Conservation (phyloP, 345 rosid species). For the Diplotaxis tenuifolia region DNA sequence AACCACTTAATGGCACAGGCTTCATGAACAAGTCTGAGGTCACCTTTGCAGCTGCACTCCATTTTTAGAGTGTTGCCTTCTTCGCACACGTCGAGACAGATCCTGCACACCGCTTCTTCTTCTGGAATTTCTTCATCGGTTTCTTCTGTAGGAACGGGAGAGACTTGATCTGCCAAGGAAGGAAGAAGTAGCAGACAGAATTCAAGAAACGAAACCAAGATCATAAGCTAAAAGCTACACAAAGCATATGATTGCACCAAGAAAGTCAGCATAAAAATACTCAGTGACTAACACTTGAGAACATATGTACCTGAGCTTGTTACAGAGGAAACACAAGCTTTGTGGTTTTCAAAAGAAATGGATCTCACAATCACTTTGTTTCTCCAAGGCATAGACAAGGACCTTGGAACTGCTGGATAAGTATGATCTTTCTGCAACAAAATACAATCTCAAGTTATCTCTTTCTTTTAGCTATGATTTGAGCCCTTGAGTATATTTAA, state of each 20-base stretch:
- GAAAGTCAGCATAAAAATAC: too few relatives aligned
- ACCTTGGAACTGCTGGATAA: slow-evolving; percentile 62
- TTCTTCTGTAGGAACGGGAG: slow-evolving; percentile 47
- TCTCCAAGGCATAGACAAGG: slow-evolving; percentile 73
- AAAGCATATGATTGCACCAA: not conserved
- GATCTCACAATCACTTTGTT: slow-evolving; percentile 80
- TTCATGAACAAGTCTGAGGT: slow-evolving; percentile 82
- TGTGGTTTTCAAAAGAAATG: slow-evolving; percentile 56
- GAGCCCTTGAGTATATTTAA: not conserved
- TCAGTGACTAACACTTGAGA: not conserved
- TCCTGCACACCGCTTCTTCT: slow-evolving; percentile 94
- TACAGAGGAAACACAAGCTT: slow-evolving; percentile 43
- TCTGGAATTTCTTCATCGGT: slow-evolving; percentile 94
- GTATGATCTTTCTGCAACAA: slow-evolving; percentile 55
- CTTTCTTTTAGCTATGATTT: not conserved
- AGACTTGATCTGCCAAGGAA: slow-evolving; percentile 53
- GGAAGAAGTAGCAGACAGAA: slow-evolving; percentile 19
- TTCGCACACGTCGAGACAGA: slow-evolving; percentile 74
- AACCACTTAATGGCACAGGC: slow-evolving; percentile 91
- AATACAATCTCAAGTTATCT: too few relatives aligned
- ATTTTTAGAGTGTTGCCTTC: slow-evolving; percentile 88
- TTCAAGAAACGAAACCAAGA: not conserved
- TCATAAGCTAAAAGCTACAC: not conserved
- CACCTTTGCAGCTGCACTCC: slow-evolving; percentile 99
- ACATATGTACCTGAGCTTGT: slow-evolving; percentile 52